Conservation (phyloP, 1,284 basidiomycete species). For the Sanghuangporus sanghuang region DNA sequence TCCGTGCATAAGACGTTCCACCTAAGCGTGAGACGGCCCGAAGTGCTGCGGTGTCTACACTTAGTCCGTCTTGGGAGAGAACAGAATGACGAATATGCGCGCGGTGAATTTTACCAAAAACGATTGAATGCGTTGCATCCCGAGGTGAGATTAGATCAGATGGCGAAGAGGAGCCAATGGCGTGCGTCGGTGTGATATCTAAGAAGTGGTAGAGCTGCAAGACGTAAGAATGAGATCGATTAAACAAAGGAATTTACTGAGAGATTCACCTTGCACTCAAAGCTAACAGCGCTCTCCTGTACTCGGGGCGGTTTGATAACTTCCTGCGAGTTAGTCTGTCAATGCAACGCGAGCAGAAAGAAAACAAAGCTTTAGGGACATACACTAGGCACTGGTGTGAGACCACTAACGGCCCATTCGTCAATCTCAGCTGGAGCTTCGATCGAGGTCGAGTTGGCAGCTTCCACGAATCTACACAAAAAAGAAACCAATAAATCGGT, state of each 20-base stretch:
- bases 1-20: conserved; percentile 50
- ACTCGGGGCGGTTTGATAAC: conserved; percentile 62
- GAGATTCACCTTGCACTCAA: conserved; percentile 64
- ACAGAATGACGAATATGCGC: conserved; percentile 57
- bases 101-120: conserved; percentile 60
- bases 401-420: conserved; percentile 72
- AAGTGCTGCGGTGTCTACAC: conserved; percentile 56
- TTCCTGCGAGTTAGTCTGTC: conserved; percentile 24
- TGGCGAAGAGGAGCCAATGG: conserved; percentile 36
- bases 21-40: conserved; percentile 61
- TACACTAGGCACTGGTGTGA: conserved; percentile 60
- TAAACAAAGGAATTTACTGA: neutral
- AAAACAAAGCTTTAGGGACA: conserved; percentile 25
- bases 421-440: conserved; percentile 60
- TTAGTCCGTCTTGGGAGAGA: conserved; percentile 41
- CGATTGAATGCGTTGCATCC: conserved; percentile 46
- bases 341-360: neutral
- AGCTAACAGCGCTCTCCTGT: conserved; percentile 62
- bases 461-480: conserved; percentile 49
- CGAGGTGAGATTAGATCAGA: conserved; percentile 31
- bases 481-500: neutral
- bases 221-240: neutral
- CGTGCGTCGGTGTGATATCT: conserved; percentile 4
- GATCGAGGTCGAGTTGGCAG: conserved; percentile 64
- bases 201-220: conserved; percentile 11